Conservation (phyloP, 2,329 filamentous ascomycete species). For the Penicillium sp. region DNA sequence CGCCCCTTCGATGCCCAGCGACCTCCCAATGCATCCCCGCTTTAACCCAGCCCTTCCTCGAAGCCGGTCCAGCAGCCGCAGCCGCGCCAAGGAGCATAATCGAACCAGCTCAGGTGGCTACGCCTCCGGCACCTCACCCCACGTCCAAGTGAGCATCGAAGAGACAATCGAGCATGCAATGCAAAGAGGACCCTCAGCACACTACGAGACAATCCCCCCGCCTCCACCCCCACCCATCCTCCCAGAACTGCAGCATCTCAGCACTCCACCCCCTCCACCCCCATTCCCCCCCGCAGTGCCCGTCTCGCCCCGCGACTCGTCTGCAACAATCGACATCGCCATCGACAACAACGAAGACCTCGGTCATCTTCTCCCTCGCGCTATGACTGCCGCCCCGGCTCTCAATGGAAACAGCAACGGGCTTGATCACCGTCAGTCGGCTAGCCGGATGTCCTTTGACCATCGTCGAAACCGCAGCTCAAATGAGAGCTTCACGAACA, state of each 20-base stretch:
- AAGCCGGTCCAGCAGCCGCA: constrained; percentile 43
- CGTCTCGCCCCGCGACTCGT: constrained; percentile 34
- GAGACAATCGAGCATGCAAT: constrained; percentile 48
- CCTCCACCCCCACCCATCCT: constrained; percentile 46
- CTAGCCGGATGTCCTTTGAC: constrained; percentile 44
- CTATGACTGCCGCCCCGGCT: constrained; percentile 38
- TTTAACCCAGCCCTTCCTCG: constrained; percentile 41
- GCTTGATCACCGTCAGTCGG: constrained; percentile 23
- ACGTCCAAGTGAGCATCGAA: constrained; percentile 54
- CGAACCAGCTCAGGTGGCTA: constrained; percentile 27
- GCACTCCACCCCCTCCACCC: constrained; percentile 52
- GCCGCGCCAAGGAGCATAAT: constrained; percentile 29
- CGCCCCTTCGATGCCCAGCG: constrained; percentile 23
- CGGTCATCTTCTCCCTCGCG: constrained; percentile 35
- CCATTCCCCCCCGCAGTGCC: constrained; percentile 39
- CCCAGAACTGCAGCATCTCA: constrained; percentile 61
- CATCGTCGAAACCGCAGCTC: constrained; percentile 56
- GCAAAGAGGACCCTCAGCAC: constrained; percentile 11
- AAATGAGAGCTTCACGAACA: constrained; percentile 56
- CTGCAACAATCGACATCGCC: constrained; percentile 41
- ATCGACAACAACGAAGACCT: constrained; percentile 43
- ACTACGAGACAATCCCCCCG: constrained; percentile 22
- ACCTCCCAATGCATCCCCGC: constrained; percentile 41
- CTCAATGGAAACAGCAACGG: constrained; percentile 12
- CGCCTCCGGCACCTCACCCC: constrained; percentile 32